Percentiles rank a stretch among this genome's conserved stretches.
These are phyloP conservation scores for Emericellopsis cladophorae DNA, from an alignment of 2,329 filamentous ascomycete species.

Conservation along the genomic window DNA sequence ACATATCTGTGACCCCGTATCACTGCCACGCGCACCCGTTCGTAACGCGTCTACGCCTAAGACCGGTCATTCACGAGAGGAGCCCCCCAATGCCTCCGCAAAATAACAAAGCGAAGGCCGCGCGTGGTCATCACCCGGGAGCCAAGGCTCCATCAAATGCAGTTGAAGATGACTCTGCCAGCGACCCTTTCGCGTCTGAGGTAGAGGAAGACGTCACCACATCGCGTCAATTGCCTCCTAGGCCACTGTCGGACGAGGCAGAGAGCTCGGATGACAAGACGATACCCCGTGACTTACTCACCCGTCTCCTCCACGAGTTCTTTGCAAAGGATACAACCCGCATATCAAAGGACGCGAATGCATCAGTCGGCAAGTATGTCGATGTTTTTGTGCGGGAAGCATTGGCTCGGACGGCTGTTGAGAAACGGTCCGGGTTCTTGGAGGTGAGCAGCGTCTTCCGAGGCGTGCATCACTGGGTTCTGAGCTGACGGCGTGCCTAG, in stretches of 20 bases:
- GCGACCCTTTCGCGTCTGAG: conserved; percentile 22
- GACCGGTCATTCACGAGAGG: too few relatives aligned
- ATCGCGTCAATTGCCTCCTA: conserved; percentile 5
- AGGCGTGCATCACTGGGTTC: not conserved
- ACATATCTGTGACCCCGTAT: too few relatives aligned
- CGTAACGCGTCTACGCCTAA: too few relatives aligned
- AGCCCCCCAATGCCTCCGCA: too few relatives aligned
- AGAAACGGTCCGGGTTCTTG: conserved; percentile 57
- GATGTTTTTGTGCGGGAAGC: conserved; percentile 87
- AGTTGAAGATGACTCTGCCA: conserved; percentile 12
- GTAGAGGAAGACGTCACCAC: conserved; percentile 10
- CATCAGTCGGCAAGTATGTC: conserved; percentile 69
- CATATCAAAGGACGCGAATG: conserved; percentile 66
- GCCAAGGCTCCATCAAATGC: conserved; percentile 7
- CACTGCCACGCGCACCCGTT: too few relatives aligned
- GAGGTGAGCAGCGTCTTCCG: conserved; percentile 42
- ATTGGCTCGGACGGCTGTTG: conserved; percentile 63
- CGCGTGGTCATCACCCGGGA: conserved; percentile 21
- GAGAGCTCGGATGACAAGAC: conserved; percentile 16
- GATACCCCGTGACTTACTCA: conserved; percentile 64
- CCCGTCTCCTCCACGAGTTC: conserved; percentile 64
- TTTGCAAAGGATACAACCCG: conserved; percentile 62
- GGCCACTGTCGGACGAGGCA: conserved; percentile 8
- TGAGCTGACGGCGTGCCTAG: conserved; percentile 20
- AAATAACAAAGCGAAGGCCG: not conserved